Evolutionary conservation across 2,329 filamentous ascomycete species (phyloP).

Genomic region (Trichoderma sp.): DNA sequence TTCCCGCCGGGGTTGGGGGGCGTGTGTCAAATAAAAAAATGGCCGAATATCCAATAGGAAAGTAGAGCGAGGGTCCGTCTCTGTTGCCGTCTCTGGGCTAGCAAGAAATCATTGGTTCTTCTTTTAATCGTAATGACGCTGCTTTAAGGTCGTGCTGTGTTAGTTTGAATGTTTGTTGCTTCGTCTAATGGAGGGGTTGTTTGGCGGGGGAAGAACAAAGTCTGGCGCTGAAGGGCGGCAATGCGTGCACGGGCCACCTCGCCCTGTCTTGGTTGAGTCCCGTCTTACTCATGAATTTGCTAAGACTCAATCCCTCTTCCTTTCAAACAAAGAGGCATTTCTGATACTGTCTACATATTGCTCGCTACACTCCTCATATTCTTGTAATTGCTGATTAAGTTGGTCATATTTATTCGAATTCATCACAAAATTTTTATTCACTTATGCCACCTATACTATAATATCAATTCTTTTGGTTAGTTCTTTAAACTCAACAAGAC

Average conservation of each 20-base stretch:
- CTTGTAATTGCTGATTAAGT: not conserved
- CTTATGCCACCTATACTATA: not conserved
- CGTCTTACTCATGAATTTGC: too few relatives aligned
- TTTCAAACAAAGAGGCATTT: too few relatives aligned
- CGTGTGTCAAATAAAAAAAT: not conserved
- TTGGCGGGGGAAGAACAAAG: not conserved
- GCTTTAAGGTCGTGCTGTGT: not conserved
- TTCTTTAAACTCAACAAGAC: not conserved
- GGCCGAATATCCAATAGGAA: not conserved
- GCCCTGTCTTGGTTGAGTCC: not conserved
- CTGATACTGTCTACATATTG: too few relatives aligned
- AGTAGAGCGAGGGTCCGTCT: not conserved
- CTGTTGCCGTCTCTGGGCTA: not conserved
- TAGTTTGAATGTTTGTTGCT: too few relatives aligned
- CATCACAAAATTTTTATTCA: not conserved
- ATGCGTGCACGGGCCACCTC: conserved; percentile 16
- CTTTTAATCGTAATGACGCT: not conserved
- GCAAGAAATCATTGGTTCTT: not conserved
- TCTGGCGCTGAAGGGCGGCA: conserved; percentile 8
- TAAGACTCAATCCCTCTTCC: too few relatives aligned
- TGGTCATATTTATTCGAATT: not conserved
- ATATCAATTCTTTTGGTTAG: not conserved
- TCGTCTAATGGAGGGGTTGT: not conserved
- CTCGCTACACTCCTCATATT: not conserved
- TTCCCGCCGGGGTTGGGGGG: not conserved